Evolutionary conservation across 1,284 basidiomycete species (phyloP).

Genomic region (Porodaedalea pini): DNA sequence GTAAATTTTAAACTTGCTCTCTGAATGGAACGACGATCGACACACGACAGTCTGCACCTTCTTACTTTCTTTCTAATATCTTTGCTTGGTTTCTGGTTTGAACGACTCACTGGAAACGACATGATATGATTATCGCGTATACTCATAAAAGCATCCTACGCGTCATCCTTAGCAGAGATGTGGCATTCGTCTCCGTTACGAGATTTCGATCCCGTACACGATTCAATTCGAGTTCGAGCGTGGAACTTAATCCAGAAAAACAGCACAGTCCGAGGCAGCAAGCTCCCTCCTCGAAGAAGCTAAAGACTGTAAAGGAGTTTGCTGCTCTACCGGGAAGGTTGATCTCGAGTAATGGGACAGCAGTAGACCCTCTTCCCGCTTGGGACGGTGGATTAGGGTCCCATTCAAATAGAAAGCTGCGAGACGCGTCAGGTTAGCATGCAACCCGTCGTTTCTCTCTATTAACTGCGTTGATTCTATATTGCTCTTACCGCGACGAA

Average conservation of each 20-base stretch:
- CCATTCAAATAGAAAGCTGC: not conserved
- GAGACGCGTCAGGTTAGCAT: not conserved
- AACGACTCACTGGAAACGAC: not conserved
- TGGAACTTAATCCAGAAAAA: not conserved
- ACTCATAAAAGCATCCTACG: not conserved
- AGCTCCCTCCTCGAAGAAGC: not conserved
- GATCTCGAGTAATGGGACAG: conserved; percentile 38
- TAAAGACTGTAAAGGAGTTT: conserved; percentile 47
- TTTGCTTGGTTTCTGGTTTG: too few species aligned
- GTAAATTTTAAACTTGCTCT: too few species aligned
- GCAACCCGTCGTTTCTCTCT: not conserved
- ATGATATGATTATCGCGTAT: not conserved
- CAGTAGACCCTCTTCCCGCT: conserved; percentile 10
- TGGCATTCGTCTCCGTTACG: not conserved
- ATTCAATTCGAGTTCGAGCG: not conserved
- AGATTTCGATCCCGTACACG: not conserved
- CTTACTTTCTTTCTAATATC: not conserved
- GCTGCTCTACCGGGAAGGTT: conserved; percentile 52
- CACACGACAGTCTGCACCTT: not conserved
- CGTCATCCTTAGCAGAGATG: not conserved
- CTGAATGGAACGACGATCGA: not conserved
- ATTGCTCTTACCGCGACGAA: not conserved
- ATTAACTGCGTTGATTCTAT: not conserved
- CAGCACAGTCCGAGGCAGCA: not conserved
- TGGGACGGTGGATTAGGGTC: conserved; percentile 17